A percentile compares a stretch with the other conserved stretches of the same genome.
Evolutionary conservation across 2,329 filamentous ascomycete genomes (phyloP).

Genomic region (Paraconiothyrium brasiliense): DNA sequence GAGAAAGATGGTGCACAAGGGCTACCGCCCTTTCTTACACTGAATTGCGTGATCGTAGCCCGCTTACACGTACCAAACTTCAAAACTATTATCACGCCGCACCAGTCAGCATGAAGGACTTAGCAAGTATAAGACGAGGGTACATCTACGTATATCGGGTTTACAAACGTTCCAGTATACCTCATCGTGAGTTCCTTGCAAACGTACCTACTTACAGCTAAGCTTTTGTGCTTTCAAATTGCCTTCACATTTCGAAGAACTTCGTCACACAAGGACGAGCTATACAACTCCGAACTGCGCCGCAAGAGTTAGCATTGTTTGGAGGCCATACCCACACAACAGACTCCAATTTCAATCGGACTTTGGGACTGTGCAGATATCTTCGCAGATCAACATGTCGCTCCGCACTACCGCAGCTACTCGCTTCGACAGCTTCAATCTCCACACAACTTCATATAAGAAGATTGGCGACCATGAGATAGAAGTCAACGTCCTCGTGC

Average conservation of each 20-base stretch:
- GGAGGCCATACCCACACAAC: background rate
- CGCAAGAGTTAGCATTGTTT: background rate
- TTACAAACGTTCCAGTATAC: background rate
- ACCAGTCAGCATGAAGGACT: no score
- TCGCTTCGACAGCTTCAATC: constrained; percentile 50
- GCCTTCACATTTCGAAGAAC: no score
- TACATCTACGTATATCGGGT: background rate
- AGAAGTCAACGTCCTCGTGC: constrained; percentile 50
- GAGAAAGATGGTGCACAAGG: background rate
- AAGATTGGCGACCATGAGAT: constrained; percentile 49
- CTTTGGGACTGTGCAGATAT: background rate
- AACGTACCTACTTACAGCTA: no score
- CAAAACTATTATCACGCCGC: no score
- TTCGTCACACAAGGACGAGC: no score
- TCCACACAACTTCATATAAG: constrained; percentile 54
- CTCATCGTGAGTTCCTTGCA: no score
- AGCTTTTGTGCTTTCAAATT: no score
- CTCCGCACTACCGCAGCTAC: constrained; percentile 29
- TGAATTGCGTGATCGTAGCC: background rate
- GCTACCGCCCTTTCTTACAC: background rate
- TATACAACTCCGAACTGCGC: no score
- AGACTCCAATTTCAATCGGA: background rate
- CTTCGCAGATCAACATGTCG: constrained; percentile 20
- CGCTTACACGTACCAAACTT: background rate
- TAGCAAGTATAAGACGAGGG: background rate